Base-by-base conservation (phyloP, 371 early-diverging fungal genomes). In the Globomyces sp. region DNA sequence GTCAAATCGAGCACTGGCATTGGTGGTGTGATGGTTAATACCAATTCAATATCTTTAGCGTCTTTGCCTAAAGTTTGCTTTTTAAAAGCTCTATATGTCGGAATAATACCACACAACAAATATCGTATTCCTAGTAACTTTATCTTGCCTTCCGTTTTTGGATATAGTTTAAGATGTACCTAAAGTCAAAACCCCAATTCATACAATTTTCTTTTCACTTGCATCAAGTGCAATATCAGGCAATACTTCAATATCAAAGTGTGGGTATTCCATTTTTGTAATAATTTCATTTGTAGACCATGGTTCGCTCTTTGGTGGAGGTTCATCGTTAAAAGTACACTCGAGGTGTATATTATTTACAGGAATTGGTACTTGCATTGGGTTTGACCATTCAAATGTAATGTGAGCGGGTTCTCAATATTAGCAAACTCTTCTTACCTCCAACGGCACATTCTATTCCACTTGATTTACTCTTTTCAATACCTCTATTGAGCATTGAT, bases 1-100 rank as follows among this genome's bases (percentile, higher is more conserved):
- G 80, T 67, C 1, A 93, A 83, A 59, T 92, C 90, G 41, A 95
- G 73, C 36, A 92, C 77, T 6, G 98, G 96, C 88, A 94, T 88
- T 1, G 89, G 87, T 0, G 89, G 84, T 0, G 90, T 87, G 2
- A 95, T 90, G 36, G 46, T 52, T 44, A 67, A 58, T 1, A 91
- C 89, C 36, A 82, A 82, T 68, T 92, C 92, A 9, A 93, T 75
- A 24, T 93, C 87, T 43, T 80, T 79, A n/a, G 58, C 6, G 4
- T 58, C 36, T n/a, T n/a, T 5, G 5, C 58, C 58, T 5, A 44
- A 13, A 0, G 94, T 93, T 2, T 80, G 82, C 58, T 89, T 86
- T 36, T 78, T 61, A 69, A 95, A 90, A 6, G 80, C 77, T 65
- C 81, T 85, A 75, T 79, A 85, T 0, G 86, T 80, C 37, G 90